Evolutionary conservation across 345 rosid genomes (phyloP).

Genomic region (Citrus mangshanensis): DNA sequence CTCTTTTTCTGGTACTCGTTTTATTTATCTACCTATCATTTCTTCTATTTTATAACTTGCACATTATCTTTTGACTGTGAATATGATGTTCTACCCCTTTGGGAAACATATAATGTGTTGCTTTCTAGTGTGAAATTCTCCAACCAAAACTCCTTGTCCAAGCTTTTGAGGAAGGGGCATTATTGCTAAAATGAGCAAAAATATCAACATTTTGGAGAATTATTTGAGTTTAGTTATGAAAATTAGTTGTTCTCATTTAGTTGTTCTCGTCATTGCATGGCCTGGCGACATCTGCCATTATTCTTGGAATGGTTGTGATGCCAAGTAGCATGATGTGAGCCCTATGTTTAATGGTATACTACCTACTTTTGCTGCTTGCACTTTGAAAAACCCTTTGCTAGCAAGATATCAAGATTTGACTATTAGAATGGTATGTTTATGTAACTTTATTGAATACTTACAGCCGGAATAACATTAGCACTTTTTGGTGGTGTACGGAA

Average conservation of each 20-base stretch:
- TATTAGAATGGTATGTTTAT: neutral
- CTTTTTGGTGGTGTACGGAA: slow-evolving; percentile 96
- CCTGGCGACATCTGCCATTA: neutral
- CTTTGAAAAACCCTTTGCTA: neutral
- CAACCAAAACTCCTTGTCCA: neutral
- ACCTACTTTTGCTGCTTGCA: neutral
- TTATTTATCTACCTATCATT: neutral
- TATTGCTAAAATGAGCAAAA: slow-evolving; percentile 1
- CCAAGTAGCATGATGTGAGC: neutral
- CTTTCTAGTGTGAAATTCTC: neutral
- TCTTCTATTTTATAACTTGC: neutral
- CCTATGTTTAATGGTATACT: too few species aligned
- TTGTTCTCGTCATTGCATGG: neutral
- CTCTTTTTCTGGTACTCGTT: neutral
- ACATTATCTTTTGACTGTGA: neutral
- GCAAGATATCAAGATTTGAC: neutral
- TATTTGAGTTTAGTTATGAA: neutral
- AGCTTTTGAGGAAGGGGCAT: neutral
- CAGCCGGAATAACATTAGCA: slow-evolving; percentile 93
- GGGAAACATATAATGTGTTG: neutral
- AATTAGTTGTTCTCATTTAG: neutral
- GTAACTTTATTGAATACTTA: slow-evolving; percentile 11
- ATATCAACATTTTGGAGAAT: neutral
- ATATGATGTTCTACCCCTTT: neutral
- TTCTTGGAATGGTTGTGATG: neutral